Percentiles rank a stretch among this genome's conserved stretches.
Evolutionary conservation across 208 protist species (phyloP).

Genomic region (Trypanosoma conorhini): DNA sequence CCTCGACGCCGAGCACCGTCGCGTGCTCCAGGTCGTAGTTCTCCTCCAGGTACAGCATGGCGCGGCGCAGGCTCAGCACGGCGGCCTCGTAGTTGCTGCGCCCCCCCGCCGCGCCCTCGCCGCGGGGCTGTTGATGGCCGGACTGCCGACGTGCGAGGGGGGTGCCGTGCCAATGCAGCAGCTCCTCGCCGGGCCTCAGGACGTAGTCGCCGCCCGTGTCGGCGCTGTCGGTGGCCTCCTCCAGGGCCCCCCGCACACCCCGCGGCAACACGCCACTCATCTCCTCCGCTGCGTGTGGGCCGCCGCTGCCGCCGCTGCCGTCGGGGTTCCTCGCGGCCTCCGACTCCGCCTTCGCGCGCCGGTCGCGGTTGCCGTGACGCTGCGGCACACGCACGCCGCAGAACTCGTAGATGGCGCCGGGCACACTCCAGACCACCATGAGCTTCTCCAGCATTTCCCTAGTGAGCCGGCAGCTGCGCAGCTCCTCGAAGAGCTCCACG

Average conservation of each 20-base stretch:
- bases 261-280: constrained; percentile 9
- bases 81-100: constrained; percentile 46
- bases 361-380: constrained; percentile 8
- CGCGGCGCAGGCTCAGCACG: constrained; percentile 70
- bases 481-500: constrained; percentile 51
- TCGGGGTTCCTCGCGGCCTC: not conserved
- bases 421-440: constrained; percentile 67
- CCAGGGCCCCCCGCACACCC: constrained; percentile 38
- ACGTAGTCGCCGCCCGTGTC: constrained; percentile 37
- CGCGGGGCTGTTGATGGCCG: constrained; percentile 11
- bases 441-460: constrained; percentile 78
- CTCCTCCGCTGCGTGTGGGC: not conserved
- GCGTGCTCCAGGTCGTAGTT: constrained; percentile 75
- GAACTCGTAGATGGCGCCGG: constrained; percentile 69
- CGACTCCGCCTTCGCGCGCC: not conserved
- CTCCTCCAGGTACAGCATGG: constrained; percentile 87
- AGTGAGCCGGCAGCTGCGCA: constrained; percentile 47
- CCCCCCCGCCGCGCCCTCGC: not conserved
- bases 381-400: constrained; percentile 64
- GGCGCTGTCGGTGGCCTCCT: constrained; percentile 28
- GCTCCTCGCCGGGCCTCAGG: constrained; percentile 52
- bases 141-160: constrained; percentile 49
- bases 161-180: constrained; percentile 71
- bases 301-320: not conserved
- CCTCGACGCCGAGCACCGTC: constrained; percentile 41